Evolutionary conservation across 352 stramenopile species (phyloP), one percentile per base, ranked within the genome.

Genomic region (Pythium myriotylum): DNA sequence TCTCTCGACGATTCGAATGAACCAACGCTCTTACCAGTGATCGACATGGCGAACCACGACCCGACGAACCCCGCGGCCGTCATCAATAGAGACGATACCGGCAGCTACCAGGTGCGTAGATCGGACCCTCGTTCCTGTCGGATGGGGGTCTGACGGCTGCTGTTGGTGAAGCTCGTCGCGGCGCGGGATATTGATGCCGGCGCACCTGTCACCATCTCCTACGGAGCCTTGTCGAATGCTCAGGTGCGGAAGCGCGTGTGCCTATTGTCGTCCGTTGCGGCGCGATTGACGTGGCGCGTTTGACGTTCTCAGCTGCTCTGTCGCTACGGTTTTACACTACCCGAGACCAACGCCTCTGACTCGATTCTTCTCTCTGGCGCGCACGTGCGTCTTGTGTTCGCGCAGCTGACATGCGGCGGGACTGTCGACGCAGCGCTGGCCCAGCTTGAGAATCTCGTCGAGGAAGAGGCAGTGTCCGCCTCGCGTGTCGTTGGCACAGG

Each of bases 41-140:
- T 92, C 54, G 80, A 92, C 55, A 92, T 92, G 82, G 82, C 78
- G 23, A 92, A 92, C 68, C 80, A 92, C 53, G 68, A 78, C 10
- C 62, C 62, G 13, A 55, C 58, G 6, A 63, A 73, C 14, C 77
- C 80, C 2, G 67, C 69, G 0, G 80, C 82, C 2, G 70, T 70
- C 43, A 92, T 92, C 62, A 59, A 76, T 12, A 79, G 72, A 45
- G 68, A 56, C 19, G 67, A 79, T 2, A 53, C 6, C 7, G 73
- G 74, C 14, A 63, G 56, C 27, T 92, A 81, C 46, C 62, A 80
- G 73, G 82, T 92, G 23, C 24, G 56, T 58, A 2, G 24, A 35
- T 35, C 23, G 35, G 12, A 20, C 3, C 13, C 39, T 22, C 2
- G 51, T 47, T 46, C 22, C 7, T 35, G 17, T 27, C 35, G n/a